Base-by-base conservation (phyloP, 179 eudicot genomes). In the Spergularia azorica region DNA sequence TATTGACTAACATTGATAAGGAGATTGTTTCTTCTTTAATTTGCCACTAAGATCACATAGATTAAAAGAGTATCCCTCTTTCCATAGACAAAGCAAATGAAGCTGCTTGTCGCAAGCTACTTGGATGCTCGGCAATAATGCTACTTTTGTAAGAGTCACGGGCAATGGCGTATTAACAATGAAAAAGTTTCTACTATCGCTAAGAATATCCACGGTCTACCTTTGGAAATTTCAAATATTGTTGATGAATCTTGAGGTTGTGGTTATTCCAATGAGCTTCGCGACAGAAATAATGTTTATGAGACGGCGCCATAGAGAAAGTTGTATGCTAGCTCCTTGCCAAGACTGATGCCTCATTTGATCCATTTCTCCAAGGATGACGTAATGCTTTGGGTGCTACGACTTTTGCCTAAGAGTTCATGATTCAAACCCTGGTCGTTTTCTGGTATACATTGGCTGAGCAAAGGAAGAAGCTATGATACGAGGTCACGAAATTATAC, bases 391-490 rank as follows among this genome's bases (percentile, higher is more conserved):
- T 63, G 14, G 6, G 16, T 21, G 41, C 14, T 21, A 36, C 48
- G 18, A 14, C 10, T 14, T 13, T 36, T 39, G 9, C 14, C 26
- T n/a, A 43, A 67, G 14, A 41, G 43, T 16, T n/a, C 11, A 46
- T 67, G 54, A 55, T 67, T 67, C n/a, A 46, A 16, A 46, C 43
- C 71, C 71, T 14, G 6, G 18, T 46, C n/a, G n/a, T 32, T 32
- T 55, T 46, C 46, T 55, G 16, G 9, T 43, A 67, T 9, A 11
- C n/a, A 20, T 16, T 67, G 71, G 71, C 71, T 67, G 63, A 60
- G 3, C 63, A 17, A 60, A 60, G 16, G 71, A 2, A 67, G 54
- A 10, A 41, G 71, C 51, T 13, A 63, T 26, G 32, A 26, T 26
- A 26, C 32, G 32, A 26, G 32, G 32, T 26, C 32, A 26, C 32